phyloP scores from a whole-genome alignment of 192 early-diverging fungal species.

The Phycomyces blakesleeanus region DNA sequence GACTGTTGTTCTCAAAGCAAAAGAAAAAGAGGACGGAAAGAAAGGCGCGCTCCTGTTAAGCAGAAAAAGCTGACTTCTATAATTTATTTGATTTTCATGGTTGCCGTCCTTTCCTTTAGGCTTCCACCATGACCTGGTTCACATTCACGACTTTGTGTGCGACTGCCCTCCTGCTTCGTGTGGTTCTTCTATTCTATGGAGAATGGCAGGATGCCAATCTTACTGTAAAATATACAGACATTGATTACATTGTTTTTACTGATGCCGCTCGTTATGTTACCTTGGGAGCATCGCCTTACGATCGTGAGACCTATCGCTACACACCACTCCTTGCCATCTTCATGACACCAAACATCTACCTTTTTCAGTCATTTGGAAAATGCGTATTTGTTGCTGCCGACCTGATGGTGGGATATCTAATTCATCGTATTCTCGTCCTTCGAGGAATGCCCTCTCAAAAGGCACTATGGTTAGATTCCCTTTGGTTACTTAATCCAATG shows the following conservation, averaged over 20 bases:
- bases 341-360: constrained; percentile 77
- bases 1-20: no score
- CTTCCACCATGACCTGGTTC: constrained; percentile 6
- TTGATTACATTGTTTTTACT: constrained; percentile 96
- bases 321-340: constrained; percentile 91
- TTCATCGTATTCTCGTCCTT: constrained; percentile 50
- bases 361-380: constrained; percentile 83
- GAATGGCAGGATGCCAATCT: constrained; percentile 84
- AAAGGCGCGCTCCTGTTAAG: background rate
- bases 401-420: constrained; percentile 69
- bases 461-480: constrained; percentile 51
- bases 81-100: background rate
- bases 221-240: constrained; percentile 96
- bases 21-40: no score
- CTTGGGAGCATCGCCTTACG: constrained; percentile 74
- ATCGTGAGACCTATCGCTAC: constrained; percentile 93
- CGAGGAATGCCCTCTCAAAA: constrained; percentile 51
- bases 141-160: constrained; percentile 28
- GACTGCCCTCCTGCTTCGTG: constrained; percentile 48
- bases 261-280: constrained; percentile 86
- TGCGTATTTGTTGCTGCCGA: constrained; percentile 85
- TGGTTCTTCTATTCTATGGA: constrained; percentile 74
- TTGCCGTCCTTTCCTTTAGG: background rate
- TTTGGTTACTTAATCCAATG: constrained; percentile 95
- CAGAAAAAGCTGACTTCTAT: background rate